Base-by-base conservation (phyloP, 768 basidiomycete genomes). In the Plicaturopsis crispa region DNA sequence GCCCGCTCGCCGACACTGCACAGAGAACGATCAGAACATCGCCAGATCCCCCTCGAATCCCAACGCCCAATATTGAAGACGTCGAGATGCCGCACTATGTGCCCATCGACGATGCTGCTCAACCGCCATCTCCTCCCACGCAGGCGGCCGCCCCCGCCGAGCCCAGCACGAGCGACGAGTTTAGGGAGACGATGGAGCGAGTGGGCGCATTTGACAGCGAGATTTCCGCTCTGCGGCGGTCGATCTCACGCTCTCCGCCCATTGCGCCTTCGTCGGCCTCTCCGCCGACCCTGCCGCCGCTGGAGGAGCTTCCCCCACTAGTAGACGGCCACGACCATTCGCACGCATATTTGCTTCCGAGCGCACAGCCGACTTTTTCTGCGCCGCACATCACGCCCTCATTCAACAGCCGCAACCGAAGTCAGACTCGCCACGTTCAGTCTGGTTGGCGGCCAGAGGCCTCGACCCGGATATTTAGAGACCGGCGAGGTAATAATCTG, bases 201-300 rank as follows among this genome's bases (percentile, higher is more conserved):
- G 75, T 75, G 46, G 69, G 65, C 54, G 62, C 65, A 20, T 76
- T 77, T 42, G 72, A 78, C 48, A 63, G 61, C 37, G 65, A 76
- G 35, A 75, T 75, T 32, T 65, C 69, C 43, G 63, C 63, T 14
- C 52, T 75, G 43, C 66, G 72, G 19, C 62, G 57, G 39, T 67
- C 65, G 24, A 57, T 59, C 34, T 52, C 59, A 11, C 52, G 55
- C 32, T 44, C 49, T 11, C 44, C n/a, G n/a, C n/a, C n/a, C n/a
- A n/a, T n/a, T n/a, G n/a, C n/a, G n/a, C n/a, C n/a, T n/a, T n/a
- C n/a, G n/a, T n/a, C 47, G 13, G 35, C 40, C 19, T 46, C 48
- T 21, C 48, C 46, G 26, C 26, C 26, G 26, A 28, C 26, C 14
- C 26, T 28, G 8, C 26, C 26, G 8, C 26, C 26, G 14, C 26